Conservation (phyloP, 2,329 filamentous ascomycete species). For the Cryphonectria nitschkei region DNA sequence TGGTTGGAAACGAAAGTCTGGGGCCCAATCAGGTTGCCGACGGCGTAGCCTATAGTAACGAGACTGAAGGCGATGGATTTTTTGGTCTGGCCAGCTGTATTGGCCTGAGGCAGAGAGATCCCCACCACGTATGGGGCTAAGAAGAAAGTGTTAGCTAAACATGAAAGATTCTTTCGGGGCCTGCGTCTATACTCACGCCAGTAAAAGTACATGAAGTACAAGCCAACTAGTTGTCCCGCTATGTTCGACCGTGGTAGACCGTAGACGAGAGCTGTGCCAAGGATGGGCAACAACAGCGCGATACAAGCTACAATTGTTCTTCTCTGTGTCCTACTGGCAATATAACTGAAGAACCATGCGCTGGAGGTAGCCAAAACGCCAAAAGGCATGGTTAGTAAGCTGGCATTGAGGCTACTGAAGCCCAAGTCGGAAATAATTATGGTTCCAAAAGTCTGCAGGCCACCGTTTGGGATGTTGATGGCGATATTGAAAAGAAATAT, state of each 20-base stretch:
- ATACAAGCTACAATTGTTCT: conserved; percentile 21
- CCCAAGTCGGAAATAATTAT: conserved; percentile 25
- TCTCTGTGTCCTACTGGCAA: conserved; percentile 21
- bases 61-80: conserved; percentile 44
- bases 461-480: conserved; percentile 38
- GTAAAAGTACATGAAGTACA: conserved; percentile 29
- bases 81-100: conserved; percentile 42
- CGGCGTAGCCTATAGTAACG: conserved; percentile 44
- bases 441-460: conserved; percentile 32
- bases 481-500: conserved; percentile 36
- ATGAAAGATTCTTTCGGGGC: not conserved
- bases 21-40: conserved; percentile 47
- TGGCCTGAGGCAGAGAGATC: conserved; percentile 35
- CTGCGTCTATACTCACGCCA: conserved; percentile 20
- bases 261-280: conserved; percentile 25
- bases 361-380: conserved; percentile 25
- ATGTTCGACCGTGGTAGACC: conserved; percentile 20
- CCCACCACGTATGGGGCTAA: conserved; percentile 36
- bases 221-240: conserved; percentile 24
- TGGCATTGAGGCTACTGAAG: conserved; percentile 24
- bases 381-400: conserved; percentile 27
- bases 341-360: conserved; percentile 26
- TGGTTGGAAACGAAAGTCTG: conserved; percentile 45
- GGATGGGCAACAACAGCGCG: conserved; percentile 20
- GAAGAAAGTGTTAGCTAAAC: not conserved